phyloP scores from a whole-genome alignment of 257 asterid genomes.

The Capsicum rhomboideum region DNA sequence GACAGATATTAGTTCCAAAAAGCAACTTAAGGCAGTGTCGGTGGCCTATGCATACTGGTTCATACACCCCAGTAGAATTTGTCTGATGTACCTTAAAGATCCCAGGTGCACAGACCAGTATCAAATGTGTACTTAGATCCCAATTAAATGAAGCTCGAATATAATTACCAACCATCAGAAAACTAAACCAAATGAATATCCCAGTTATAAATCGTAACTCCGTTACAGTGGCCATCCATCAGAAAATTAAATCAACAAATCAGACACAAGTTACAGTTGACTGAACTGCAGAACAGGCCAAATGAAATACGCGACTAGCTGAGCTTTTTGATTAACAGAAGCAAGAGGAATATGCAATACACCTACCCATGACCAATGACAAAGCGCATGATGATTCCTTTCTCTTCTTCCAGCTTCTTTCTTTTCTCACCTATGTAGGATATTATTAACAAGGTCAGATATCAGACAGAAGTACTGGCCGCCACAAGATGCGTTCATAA shows the following conservation, averaged over 20 bases:
- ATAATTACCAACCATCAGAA: background rate
- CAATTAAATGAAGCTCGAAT: background rate
- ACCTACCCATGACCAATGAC: slow-evolving; percentile 80
- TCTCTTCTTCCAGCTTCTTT: slow-evolving; percentile 57
- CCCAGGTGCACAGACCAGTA: background rate
- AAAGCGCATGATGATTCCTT: slow-evolving; percentile 73
- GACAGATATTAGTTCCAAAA: background rate
- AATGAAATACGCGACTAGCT: background rate
- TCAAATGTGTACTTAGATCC: background rate
- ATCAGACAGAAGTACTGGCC: background rate
- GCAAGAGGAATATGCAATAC: background rate
- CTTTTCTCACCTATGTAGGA: slow-evolving; percentile 48
- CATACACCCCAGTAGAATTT: background rate
- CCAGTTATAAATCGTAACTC: background rate
- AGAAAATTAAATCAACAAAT: too few relatives aligned
- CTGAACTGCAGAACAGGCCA: background rate
- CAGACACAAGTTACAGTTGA: background rate
- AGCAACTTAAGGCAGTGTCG: background rate
- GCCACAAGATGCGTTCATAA: background rate
- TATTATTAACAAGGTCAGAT: background rate
- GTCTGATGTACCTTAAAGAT: background rate
- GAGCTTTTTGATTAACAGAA: background rate
- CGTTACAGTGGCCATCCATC: background rate
- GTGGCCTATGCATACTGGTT: background rate
- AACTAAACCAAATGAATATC: background rate